These are phyloP conservation scores for Phytopythium delawarense DNA, from an alignment of 352 stramenopile species.

Conservation along the genomic window DNA sequence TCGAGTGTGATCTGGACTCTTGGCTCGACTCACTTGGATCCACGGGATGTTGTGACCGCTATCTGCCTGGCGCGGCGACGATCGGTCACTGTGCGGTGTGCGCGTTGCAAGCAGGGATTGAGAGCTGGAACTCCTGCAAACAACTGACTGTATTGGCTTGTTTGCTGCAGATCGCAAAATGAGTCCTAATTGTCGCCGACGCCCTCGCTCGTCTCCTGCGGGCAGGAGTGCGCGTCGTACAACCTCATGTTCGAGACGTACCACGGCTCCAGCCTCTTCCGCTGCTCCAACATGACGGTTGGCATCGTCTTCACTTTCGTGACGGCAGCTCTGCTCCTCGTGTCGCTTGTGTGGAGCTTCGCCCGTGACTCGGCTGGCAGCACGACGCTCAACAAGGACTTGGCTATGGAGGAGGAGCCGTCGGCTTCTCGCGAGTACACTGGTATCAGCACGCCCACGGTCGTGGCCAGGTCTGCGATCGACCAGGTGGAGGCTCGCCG, in stretches of 20 bases:
- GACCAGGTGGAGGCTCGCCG: constrained; percentile 19
- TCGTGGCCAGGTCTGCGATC: constrained; percentile 15
- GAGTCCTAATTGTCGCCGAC: too few relatives aligned
- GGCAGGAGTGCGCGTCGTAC: constrained; percentile 26
- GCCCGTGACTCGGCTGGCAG: constrained; percentile 16
- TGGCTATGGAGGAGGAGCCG: constrained; percentile 21
- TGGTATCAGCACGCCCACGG: constrained; percentile 17
- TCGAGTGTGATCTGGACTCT: too few relatives aligned
- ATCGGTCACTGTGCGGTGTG: too few relatives aligned
- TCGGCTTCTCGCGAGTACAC: constrained; percentile 22
- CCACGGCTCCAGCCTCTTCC: constrained; percentile 37
- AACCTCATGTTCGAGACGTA: constrained; percentile 41
- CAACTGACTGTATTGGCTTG: too few relatives aligned
- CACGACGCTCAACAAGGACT: constrained; percentile 14
- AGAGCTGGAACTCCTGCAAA: too few relatives aligned
- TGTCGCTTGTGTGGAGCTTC: constrained; percentile 32
- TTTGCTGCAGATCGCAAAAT: too few relatives aligned
- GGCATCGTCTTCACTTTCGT: constrained; percentile 40
- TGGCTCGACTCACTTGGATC: too few relatives aligned
- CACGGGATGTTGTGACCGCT: too few relatives aligned
- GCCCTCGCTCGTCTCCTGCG: too few relatives aligned
- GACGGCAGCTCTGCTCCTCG: constrained; percentile 27
- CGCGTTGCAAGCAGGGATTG: too few relatives aligned
- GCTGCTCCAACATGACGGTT: constrained; percentile 34
- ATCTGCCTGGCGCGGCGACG: too few relatives aligned